Base-by-base conservation (phyloP, 768 basidiomycete genomes). In the Astraeus odoratus region DNA sequence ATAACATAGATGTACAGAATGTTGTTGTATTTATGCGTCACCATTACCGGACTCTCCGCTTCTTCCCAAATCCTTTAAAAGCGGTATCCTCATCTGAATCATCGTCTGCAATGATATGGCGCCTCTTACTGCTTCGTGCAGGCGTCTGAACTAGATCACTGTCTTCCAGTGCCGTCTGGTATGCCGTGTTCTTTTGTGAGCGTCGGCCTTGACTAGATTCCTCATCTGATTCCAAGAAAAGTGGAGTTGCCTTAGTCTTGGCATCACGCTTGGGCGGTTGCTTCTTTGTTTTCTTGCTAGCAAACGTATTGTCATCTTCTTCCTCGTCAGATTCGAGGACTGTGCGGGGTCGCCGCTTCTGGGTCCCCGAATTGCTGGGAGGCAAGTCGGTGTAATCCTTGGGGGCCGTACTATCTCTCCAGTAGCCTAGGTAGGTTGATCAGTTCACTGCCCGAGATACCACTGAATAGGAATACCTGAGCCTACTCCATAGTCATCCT, bases 41-140 rank as follows among this genome's bases (percentile, higher is more conserved):
- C 36, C 5, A 8, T 37, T 31, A 56, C 38, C 48, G 43, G 20
- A 46, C 26, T 26, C 52, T 50, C 26, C 42, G 52, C 57, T 60
- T 67, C 58, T 57, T 67, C 40, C 54, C 66, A 52, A 83, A 83
- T 5, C 83, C 83, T 51, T 75, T 76, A 66, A 86, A 86, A n/a
- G 78, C 76, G 23, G 72, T 75, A 5, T 73, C 83, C 46, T 86
- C 80, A 54, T 86, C 85, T 8, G 81, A 83, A 58, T 83, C 83
- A 54, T 85, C 82, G 45, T 80, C 78, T 3, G 72, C 64, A 27
- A 79, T 61, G 9, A 73, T 60, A 25, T 69, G 65, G 8, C 55
- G 56, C 37, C 54, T 54, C 49, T 62, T 66, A 27, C 38, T 52
- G 10, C 34, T 48, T 30, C 44, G 54, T 9, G 47, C 15, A 9